phyloP scores from a whole-genome alignment of 257 asterid genomes.

The Orobanche coerulescens region DNA sequence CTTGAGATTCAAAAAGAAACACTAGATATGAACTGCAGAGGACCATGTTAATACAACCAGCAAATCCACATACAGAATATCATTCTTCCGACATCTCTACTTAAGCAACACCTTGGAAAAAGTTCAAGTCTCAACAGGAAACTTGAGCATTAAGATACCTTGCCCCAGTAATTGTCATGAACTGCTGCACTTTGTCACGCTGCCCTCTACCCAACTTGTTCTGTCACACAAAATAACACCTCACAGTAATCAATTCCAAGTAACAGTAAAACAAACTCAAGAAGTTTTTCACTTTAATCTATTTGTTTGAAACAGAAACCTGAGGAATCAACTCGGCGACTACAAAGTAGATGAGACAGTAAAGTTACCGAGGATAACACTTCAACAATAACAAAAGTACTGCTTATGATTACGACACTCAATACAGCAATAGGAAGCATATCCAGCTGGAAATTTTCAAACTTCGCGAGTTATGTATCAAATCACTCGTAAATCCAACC shows the following conservation, averaged over 20 bases:
- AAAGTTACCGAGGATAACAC: background rate
- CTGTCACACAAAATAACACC: slow-evolving; percentile 36
- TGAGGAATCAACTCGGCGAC: background rate
- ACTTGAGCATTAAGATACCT: slow-evolving; percentile 38
- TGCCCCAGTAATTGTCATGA: slow-evolving; percentile 85
- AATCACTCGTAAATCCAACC: background rate
- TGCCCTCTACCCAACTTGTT: slow-evolving; percentile 91
- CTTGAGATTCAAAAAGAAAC: background rate
- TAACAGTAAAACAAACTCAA: background rate
- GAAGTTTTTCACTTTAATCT: background rate
- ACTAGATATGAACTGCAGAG: background rate
- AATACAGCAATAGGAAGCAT: slow-evolving; percentile 8
- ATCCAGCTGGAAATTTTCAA: slow-evolving; percentile 5
- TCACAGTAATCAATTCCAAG: slow-evolving; percentile 19
- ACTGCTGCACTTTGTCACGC: slow-evolving; percentile 93
- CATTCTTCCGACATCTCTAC: background rate
- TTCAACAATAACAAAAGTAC: slow-evolving; percentile 8
- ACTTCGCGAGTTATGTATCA: slow-evolving; percentile 4
- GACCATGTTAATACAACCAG: background rate
- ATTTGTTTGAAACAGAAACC: slow-evolving; percentile 3
- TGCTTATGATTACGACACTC: slow-evolving; percentile 3
- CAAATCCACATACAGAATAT: slow-evolving; percentile 1
- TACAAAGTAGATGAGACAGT: slow-evolving; percentile 11
- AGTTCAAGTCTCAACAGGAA: background rate
- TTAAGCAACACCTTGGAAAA: background rate